phyloP scores from a whole-genome alignment of 306 rosid species.

The Gastrolobium bilobum region DNA sequence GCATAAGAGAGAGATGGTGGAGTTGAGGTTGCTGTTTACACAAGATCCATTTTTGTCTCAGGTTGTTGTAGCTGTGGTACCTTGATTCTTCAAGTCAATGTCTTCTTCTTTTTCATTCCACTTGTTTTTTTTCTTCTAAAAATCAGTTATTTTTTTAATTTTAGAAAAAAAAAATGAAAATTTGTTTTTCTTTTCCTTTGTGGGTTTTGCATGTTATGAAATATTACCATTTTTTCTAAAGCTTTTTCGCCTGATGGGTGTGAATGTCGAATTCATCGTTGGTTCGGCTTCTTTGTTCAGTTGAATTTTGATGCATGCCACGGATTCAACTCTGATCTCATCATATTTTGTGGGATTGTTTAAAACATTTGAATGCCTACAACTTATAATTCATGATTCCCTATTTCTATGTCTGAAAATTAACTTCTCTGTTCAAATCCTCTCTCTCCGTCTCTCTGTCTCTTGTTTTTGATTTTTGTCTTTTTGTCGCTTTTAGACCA shows the following conservation, averaged over 20 bases:
- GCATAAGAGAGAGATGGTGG: too few relatives aligned
- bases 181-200: not conserved
- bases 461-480: not conserved
- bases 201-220: slow-evolving; percentile 7
- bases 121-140: not conserved
- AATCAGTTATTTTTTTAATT: not conserved
- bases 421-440: not conserved
- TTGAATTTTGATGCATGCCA: slow-evolving; percentile 8
- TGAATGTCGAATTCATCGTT: not conserved
- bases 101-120: slow-evolving; percentile 1
- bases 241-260: slow-evolving; percentile 32
- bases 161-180: too few relatives aligned
- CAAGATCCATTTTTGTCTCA: not conserved
- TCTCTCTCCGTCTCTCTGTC: too few relatives aligned
- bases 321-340: slow-evolving; percentile 15
- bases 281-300: slow-evolving; percentile 24
- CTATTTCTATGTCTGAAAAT: not conserved
- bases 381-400: slow-evolving; percentile 6
- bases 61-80: slow-evolving; percentile 17
- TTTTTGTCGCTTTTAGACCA: not conserved
- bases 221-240: not conserved
- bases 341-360: slow-evolving; percentile 18
- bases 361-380: not conserved
- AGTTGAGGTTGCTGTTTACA: too few relatives aligned
- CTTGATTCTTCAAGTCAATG: slow-evolving; percentile 30